These are phyloP conservation scores for Zangia roseola DNA, from an alignment of 768 basidiomycete species.

Conservation along the genomic window DNA sequence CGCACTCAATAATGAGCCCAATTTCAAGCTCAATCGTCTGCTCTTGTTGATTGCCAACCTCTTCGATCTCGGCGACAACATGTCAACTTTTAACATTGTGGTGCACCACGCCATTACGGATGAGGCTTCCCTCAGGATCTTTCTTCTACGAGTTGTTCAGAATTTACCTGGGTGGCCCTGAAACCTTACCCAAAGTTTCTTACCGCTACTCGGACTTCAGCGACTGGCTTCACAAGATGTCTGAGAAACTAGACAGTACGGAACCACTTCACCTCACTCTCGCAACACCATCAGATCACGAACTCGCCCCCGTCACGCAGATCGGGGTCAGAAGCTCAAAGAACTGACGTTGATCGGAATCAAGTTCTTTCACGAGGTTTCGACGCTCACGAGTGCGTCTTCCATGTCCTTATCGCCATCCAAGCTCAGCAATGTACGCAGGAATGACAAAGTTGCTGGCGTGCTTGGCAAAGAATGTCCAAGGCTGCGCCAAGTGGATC, in stretches of 20 bases:
- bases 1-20: slow-evolving; percentile 21
- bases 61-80: slow-evolving; percentile 19
- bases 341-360: slow-evolving; percentile 62
- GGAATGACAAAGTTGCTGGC: slow-evolving; percentile 65
- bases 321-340: slow-evolving; percentile 36
- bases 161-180: slow-evolving; percentile 25
- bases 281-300: slow-evolving; percentile 25
- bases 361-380: slow-evolving; percentile 66
- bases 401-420: slow-evolving; percentile 41
- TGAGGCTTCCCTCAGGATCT: slow-evolving; percentile 28
- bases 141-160: slow-evolving; percentile 31
- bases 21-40: slow-evolving; percentile 25
- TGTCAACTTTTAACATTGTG: slow-evolving; percentile 29
- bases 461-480: slow-evolving; percentile 62
- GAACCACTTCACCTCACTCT: slow-evolving; percentile 23
- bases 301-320: slow-evolving; percentile 28
- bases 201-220: slow-evolving; percentile 21
- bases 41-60: slow-evolving; percentile 26
- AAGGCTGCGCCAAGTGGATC: slow-evolving; percentile 59
- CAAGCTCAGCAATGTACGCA: slow-evolving; percentile 60
- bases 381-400: slow-evolving; percentile 25
- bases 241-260: slow-evolving; percentile 14
- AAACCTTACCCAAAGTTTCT: slow-evolving; percentile 20
- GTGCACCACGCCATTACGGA: slow-evolving; percentile 33
- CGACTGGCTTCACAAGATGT: slow-evolving; percentile 28